Percentiles rank a stretch among this genome's conserved stretches.
Evolutionary conservation across 169 alveolate species (phyloP).

Genomic region (Plasmodium inui): DNA sequence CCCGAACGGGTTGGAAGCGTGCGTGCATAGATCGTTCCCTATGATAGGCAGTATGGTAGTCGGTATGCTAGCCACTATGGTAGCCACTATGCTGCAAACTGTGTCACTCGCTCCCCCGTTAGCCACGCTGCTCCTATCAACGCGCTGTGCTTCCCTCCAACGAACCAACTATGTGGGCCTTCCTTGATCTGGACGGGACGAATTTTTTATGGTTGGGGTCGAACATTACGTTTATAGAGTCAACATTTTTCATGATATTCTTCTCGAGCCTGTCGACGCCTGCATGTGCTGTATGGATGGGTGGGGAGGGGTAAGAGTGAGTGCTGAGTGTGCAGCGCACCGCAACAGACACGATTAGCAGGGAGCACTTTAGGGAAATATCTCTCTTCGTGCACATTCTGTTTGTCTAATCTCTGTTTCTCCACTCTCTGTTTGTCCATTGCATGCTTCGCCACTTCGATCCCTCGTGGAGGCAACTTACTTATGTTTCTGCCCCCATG

Average conservation of each 20-base stretch:
- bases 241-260: constrained; percentile 17
- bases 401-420: too few relatives aligned
- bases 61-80: too few relatives aligned
- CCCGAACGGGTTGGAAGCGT: background rate
- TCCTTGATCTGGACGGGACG: constrained; percentile 33
- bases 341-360: background rate
- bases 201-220: constrained; percentile 28
- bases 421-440: too few relatives aligned
- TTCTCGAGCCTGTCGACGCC: constrained; percentile 34
- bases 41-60: too few relatives aligned
- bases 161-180: constrained; percentile 48
- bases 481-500: background rate
- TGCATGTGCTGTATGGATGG: background rate
- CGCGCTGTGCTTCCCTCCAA: background rate
- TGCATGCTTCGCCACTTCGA: too few relatives aligned
- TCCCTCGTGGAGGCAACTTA: background rate
- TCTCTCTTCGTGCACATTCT: background rate
- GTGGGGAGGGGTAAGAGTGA: too few relatives aligned
- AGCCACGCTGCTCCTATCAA: too few relatives aligned
- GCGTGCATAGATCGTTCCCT: background rate
- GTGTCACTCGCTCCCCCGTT: too few relatives aligned
- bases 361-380: background rate
- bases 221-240: constrained; percentile 41
- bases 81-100: too few relatives aligned
- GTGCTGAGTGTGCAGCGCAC: background rate